Evolutionary conservation across 78 protist genomes (phyloP), one percentile per base, ranked within the genome.

Genomic region (Dictyostelium capitatum): DNA sequence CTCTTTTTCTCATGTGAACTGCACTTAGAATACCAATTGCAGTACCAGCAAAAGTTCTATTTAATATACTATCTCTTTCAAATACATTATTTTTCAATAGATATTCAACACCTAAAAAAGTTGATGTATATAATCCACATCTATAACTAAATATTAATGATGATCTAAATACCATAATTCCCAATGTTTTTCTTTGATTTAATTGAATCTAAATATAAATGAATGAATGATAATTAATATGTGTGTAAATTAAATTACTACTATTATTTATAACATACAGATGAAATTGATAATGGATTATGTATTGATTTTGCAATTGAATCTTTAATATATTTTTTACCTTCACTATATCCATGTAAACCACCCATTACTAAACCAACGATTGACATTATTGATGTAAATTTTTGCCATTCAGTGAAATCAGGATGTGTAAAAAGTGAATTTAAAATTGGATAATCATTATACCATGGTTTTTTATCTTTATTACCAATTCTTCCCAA

Each of bases 341-440:
- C 92, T 37, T 75, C 92, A 1, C 43, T 47, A 48, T 75, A 85
- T 28, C 92, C 92, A 48, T 56, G 79, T 53, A 47, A n/a, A 85
- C 92, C 92, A 85, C 92, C 92, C 51, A 75, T 23, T 11, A 46
- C 50, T 20, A 75, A 23, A 85, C 92, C 92, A n/a, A 83, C 11
- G 12, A 85, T 73, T 10, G 67, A 80, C 82, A 85, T 85, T 0
- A 75, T 6, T 8, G 72, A 54, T 1, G 83, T 85, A 12, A n/a
- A 20, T 25, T 32, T 47, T 30, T 54, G 15, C 83, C 82, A 85
- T 6, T 25, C 53, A 25, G 43, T 47, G 47, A 75, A 85, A 47
- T 85, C 92, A 12, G 82, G 82, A 59, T 85, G 92, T 48, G 23
- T 28, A 17, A 85, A 12, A 10, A 47, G 1, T 19, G 28, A 0